phyloP scores from a whole-genome alignment of 352 stramenopile species.

The Pythium rhizo-oryzae region DNA sequence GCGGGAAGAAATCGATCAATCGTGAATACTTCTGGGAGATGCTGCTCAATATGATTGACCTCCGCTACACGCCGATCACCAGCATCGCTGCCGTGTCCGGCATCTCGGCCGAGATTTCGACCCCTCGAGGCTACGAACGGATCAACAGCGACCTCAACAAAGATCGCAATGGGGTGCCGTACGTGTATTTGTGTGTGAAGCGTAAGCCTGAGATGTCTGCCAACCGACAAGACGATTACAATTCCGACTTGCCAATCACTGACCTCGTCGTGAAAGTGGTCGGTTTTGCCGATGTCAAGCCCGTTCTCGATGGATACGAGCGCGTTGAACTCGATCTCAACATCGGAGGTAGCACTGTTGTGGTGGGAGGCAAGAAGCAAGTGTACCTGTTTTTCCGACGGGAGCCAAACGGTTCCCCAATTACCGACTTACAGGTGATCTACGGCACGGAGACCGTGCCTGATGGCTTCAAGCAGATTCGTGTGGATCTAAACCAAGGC shows the following conservation, averaged over 20 bases:
- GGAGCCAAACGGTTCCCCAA: conserved; percentile 77
- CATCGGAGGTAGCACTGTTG: conserved; percentile 49
- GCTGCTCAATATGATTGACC: conserved; percentile 89
- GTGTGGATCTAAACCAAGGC: conserved; percentile 86
- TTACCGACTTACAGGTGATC: conserved; percentile 83
- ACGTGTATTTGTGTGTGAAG: conserved; percentile 86
- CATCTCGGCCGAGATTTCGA: conserved; percentile 66
- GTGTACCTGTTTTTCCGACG: conserved; percentile 83
- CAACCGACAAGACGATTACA: conserved; percentile 24
- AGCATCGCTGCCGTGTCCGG: conserved; percentile 77
- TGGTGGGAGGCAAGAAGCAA: conserved; percentile 75
- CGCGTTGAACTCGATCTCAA: conserved; percentile 86
- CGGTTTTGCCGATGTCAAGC: conserved; percentile 55
- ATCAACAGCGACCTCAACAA: conserved; percentile 89
- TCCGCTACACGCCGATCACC: conserved; percentile 88
- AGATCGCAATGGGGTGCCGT: conserved; percentile 70
- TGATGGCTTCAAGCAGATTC: conserved; percentile 87
- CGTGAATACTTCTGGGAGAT: conserved; percentile 91
- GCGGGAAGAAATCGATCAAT: conserved; percentile 80
- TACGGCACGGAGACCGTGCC: conserved; percentile 82
- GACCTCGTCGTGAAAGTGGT: conserved; percentile 80
- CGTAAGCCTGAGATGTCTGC: conserved; percentile 49
- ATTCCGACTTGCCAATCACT: conserved; percentile 62
- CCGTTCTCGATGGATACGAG: conserved; percentile 70
- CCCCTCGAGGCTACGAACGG: conserved; percentile 68